These are phyloP conservation scores for Microsporum ferrugineum DNA, from an alignment of 2,329 filamentous ascomycete species.

Conservation along the genomic window DNA sequence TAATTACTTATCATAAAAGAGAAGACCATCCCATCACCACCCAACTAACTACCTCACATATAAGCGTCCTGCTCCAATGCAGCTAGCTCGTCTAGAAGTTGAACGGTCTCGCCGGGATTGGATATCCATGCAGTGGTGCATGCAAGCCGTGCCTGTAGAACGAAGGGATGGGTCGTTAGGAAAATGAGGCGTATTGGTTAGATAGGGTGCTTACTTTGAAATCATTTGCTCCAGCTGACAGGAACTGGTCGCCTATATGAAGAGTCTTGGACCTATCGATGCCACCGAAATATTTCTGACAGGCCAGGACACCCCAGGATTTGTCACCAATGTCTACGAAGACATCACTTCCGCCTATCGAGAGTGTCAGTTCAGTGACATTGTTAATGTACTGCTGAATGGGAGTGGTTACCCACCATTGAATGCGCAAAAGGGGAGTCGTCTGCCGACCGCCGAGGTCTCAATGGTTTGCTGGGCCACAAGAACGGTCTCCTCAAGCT, in stretches of 20 bases:
- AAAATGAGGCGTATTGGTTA: not conserved
- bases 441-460: conserved; percentile 55
- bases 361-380: not conserved
- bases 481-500: conserved; percentile 88
- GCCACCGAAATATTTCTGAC: conserved; percentile 76
- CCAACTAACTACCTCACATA: not conserved
- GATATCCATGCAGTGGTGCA: conserved; percentile 97
- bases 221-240: conserved; percentile 90
- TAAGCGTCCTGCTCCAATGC: conserved; percentile 31
- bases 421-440: conserved; percentile 89
- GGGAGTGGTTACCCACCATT: conserved; percentile 48
- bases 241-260: conserved; percentile 91
- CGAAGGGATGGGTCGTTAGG: not conserved
- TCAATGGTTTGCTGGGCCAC: conserved; percentile 90
- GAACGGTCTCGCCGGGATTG: conserved; percentile 79
- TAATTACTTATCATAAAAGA: not conserved
- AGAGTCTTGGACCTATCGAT: conserved; percentile 68
- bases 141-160: conserved; percentile 57
- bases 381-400: not conserved
- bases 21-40: not conserved
- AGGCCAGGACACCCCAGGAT: conserved; percentile 85
- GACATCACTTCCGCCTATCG: conserved; percentile 70
- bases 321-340: conserved; percentile 99
- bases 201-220: conserved; percentile 55
- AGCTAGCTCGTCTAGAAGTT: conserved; percentile 71